A percentile compares a stretch with the other conserved stretches of the same genome.
Evolutionary conservation across 139 green algal species (phyloP).

Genomic region (Eudorina sp.): DNA sequence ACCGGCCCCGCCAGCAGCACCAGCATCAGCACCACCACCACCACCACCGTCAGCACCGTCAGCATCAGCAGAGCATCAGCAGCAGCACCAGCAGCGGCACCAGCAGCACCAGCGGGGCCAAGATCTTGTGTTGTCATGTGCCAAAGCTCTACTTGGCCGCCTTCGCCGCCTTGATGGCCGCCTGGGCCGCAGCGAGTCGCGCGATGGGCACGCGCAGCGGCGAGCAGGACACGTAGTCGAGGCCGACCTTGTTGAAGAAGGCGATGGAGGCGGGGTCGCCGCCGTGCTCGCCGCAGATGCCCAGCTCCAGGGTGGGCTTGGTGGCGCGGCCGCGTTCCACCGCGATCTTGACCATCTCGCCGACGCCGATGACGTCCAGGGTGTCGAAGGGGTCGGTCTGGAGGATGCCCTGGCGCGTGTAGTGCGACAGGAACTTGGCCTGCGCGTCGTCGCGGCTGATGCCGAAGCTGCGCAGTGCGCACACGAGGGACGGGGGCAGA

Average conservation of each 20-base stretch:
- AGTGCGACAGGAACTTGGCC: slow-evolving; percentile 86
- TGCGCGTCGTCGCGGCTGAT: slow-evolving; percentile 88
- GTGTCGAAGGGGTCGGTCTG: slow-evolving; percentile 87
- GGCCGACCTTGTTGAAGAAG: slow-evolving; percentile 75
- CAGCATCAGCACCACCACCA: no score
- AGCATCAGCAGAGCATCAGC: no score
- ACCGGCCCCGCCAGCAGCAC: no score
- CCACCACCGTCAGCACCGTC: no score
- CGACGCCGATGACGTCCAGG: slow-evolving; percentile 84
- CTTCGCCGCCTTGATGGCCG: slow-evolving; percentile 64
- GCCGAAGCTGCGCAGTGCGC: slow-evolving; percentile 81
- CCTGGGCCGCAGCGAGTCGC: slow-evolving; percentile 87
- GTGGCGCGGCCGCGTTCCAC: slow-evolving; percentile 72
- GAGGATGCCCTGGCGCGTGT: slow-evolving; percentile 70
- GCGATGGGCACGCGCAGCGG: slow-evolving; percentile 91
- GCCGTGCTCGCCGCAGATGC: slow-evolving; percentile 92
- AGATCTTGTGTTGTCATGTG: no score
- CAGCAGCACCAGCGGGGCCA: no score
- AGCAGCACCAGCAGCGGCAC: no score
- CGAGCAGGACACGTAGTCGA: slow-evolving; percentile 91
- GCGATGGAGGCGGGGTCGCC: slow-evolving; percentile 84
- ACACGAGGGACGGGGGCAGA: no score
- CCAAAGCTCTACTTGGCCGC: neutral
- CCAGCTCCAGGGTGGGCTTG: slow-evolving; percentile 78
- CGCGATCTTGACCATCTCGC: slow-evolving; percentile 84